Evolutionary conservation across 345 rosid genomes (phyloP).

Genomic region (Syzygium oleosum): DNA sequence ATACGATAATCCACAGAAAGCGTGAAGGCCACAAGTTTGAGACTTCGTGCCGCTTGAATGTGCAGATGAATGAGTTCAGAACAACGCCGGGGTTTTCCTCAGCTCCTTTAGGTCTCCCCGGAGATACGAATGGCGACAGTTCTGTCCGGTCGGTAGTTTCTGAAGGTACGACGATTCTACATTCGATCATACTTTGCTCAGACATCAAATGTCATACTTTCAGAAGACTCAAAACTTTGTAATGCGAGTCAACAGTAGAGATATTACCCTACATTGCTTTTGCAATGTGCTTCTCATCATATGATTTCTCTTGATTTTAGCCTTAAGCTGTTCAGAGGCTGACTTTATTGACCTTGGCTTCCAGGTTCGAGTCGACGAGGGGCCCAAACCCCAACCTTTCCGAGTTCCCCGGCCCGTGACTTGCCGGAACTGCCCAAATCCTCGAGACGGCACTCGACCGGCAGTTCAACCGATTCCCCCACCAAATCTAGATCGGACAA

Average conservation of each 20-base stretch:
- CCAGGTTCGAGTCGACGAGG: background rate
- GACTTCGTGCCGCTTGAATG: background rate
- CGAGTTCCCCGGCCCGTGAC: constrained; percentile 13
- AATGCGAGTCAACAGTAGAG: background rate
- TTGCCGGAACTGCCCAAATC: constrained; percentile 20
- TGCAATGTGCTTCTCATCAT: background rate
- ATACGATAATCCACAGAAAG: background rate
- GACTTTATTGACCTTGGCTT: background rate
- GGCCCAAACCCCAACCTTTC: background rate
- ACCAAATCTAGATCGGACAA: constrained; percentile 3
- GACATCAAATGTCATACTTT: background rate
- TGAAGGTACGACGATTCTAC: background rate
- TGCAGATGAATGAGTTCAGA: constrained; percentile 21
- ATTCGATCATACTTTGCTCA: background rate
- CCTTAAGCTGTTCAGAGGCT: background rate
- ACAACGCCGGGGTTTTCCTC: background rate
- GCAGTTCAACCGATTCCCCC: constrained; percentile 15
- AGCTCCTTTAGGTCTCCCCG: background rate
- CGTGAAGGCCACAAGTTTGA: background rate
- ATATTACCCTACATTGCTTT: background rate
- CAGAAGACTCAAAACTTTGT: background rate
- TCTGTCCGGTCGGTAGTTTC: background rate
- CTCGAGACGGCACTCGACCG: constrained; percentile 20
- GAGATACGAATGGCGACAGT: background rate
- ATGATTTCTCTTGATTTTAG: background rate